Conservation (phyloP, 139 green algal species). For the Chlorella ohadii region DNA sequence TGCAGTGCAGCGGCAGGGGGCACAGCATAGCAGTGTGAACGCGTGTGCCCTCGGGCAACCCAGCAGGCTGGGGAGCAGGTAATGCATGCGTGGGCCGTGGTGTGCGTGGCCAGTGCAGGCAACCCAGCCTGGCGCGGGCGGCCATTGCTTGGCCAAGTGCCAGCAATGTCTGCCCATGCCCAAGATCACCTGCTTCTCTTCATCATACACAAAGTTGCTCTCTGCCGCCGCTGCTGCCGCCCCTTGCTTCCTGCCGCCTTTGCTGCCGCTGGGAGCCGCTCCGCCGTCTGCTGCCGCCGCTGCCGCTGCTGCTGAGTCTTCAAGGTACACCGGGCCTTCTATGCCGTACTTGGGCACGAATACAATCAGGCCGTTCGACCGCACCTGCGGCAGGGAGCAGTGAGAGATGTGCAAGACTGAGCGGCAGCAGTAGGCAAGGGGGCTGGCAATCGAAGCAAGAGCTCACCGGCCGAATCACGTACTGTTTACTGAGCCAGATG, state of each 20-base stretch:
- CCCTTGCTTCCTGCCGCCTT: neutral
- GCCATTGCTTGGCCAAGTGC: too few relatives aligned
- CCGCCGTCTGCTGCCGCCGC: slow-evolving; percentile 6
- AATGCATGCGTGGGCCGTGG: neutral
- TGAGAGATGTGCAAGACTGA: neutral
- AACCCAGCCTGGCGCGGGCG: neutral
- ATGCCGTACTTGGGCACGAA: slow-evolving; percentile 99
- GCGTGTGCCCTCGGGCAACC: too few relatives aligned
- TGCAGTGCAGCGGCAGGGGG: slow-evolving; percentile 5
- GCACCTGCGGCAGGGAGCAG: slow-evolving; percentile 60
- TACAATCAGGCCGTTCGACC: slow-evolving; percentile 91
- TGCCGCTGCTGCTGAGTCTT: neutral
- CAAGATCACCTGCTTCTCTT: slow-evolving; percentile 30
- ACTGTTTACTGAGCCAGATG: too few relatives aligned
- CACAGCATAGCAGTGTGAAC: too few relatives aligned
- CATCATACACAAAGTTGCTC: slow-evolving; percentile 42
- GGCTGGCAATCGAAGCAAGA: too few relatives aligned
- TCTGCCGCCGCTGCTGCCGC: slow-evolving; percentile 4
- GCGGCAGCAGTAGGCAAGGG: too few relatives aligned
- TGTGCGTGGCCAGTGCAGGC: neutral
- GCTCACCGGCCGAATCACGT: too few relatives aligned
- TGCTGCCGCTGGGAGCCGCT: neutral
- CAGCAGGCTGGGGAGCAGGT: neutral
- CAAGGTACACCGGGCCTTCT: slow-evolving; percentile 87
- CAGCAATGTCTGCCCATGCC: too few relatives aligned